phyloP scores from a whole-genome alignment of 2,329 filamentous ascomycete species.

The Clarireedia sp. region DNA sequence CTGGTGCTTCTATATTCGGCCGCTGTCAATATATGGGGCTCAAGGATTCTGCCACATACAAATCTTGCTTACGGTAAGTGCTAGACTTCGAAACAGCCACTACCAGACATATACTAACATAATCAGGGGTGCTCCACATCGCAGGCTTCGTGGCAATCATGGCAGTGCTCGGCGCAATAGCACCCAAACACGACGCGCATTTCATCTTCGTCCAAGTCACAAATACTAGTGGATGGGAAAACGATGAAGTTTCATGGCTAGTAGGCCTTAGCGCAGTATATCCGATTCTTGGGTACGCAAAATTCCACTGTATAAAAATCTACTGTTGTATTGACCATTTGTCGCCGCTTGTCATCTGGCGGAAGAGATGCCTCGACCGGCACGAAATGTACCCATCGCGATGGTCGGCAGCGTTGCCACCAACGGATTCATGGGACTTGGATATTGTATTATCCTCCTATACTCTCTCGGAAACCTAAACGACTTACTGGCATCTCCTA shows the following conservation, averaged over 20 bases:
- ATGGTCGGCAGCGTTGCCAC: slow-evolving; percentile 37
- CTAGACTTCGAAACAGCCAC: neutral
- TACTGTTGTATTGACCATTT: neutral
- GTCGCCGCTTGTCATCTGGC: slow-evolving; percentile 36
- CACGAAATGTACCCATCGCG: slow-evolving; percentile 34
- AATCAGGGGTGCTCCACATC: slow-evolving; percentile 23
- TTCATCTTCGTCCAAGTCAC: slow-evolving; percentile 38
- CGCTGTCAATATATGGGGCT: slow-evolving; percentile 6
- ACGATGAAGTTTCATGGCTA: slow-evolving; percentile 40
- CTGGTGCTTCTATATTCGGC: slow-evolving; percentile 33
- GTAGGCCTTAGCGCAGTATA: slow-evolving; percentile 36
- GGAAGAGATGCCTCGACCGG: slow-evolving; percentile 39
- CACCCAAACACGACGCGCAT: slow-evolving; percentile 36
- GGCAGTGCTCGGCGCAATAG: slow-evolving; percentile 29
- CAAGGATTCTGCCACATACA: slow-evolving; percentile 30
- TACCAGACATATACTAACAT: neutral
- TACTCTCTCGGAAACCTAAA: slow-evolving; percentile 37
- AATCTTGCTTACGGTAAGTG: slow-evolving; percentile 31
- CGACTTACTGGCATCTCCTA: slow-evolving; percentile 33
- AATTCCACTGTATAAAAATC: neutral
- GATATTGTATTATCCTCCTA: slow-evolving; percentile 36
- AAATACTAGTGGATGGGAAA: slow-evolving; percentile 38
- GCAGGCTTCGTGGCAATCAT: slow-evolving; percentile 37
- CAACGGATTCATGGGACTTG: slow-evolving; percentile 40
- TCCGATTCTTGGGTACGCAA: slow-evolving; percentile 29